Percentiles rank a stretch among this genome's conserved stretches.
phyloP scores from a whole-genome alignment of 345 rosid genomes.

The Streptanthus diversifolius region DNA sequence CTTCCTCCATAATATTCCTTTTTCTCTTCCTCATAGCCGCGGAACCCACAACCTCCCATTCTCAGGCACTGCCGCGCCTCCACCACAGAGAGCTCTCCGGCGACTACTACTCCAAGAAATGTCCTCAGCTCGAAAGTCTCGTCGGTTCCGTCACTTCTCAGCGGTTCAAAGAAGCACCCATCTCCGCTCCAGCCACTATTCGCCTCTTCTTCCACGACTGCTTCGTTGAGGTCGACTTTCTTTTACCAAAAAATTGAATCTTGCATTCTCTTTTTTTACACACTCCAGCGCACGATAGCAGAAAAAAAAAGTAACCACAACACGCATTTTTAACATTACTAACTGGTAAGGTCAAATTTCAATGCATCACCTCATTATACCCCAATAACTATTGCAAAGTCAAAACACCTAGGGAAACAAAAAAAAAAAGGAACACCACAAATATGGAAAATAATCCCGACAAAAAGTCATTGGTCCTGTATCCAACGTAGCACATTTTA shows the following conservation, averaged over 20 bases:
- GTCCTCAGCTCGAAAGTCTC: conserved; percentile 75
- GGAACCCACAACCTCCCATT: conserved; percentile 15
- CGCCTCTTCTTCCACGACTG: conserved; percentile 97
- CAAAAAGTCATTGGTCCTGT: neutral
- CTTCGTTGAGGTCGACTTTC: conserved; percentile 59
- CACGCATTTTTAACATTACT: neutral
- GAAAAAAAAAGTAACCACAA: neutral
- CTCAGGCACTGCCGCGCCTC: neutral
- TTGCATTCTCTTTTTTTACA: neutral
- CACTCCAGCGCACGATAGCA: neutral
- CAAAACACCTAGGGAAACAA: neutral
- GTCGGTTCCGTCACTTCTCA: conserved; percentile 65
- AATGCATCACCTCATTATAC: neutral
- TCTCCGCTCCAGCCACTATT: conserved; percentile 82
- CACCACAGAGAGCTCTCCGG: conserved; percentile 43
- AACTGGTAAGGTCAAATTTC: neutral
- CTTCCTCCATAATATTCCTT: conserved; percentile 27
- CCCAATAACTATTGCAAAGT: neutral
- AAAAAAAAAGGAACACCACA: neutral
- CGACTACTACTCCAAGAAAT: conserved; percentile 59
- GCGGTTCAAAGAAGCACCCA: conserved; percentile 65
- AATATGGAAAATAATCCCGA: neutral
- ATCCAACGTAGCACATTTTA: neutral
- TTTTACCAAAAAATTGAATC: neutral
- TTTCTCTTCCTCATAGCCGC: conserved; percentile 32